Evolutionary conservation across 23 red algal genomes (phyloP), one percentile per base, ranked within the genome.

Genomic region (Cyanidioschyzon merolae): DNA sequence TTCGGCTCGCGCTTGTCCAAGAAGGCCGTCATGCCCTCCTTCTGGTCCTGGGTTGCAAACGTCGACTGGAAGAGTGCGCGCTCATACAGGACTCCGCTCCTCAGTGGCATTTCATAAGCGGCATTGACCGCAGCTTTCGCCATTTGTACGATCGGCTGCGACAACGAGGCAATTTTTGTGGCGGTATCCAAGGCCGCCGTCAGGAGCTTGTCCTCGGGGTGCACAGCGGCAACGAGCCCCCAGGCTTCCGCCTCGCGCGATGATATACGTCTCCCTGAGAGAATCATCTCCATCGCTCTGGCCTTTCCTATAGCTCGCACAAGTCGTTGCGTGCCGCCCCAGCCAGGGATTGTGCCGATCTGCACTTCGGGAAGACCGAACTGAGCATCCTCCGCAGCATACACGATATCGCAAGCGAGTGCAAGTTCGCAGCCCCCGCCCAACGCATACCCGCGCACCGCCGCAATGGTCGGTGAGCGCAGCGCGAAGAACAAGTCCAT

Each of bases 11-110:
- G 74, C 75, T 89, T 89, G 39, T 97, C 93, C 21, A 97, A 80
- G 63, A 98, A 98, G 24, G 94, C 94, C 50, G 88, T 91, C 88
- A 98, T 98, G 21, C 94, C 94, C 78, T 98, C 94, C 50, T 91
- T 91, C 39, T 89, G 76, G 67, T 98, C 94, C 38, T 91, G 82
- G 21, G 91, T 80, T 37, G 76, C 86, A 79, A 87, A 91, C 2
- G 84, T 91, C 2, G 88, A 31, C 76, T 98, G 88, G 75, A 89
- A 98, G 39, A 81, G 79, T 12, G 79, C 57, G 39, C 88, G 82
- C 80, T 98, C 94, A 16, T 88, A 91, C 76, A 35, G 36, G 77
- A 98, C 27, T 15, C 94, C 94, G 59, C 85, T 45, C 21, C 63
- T 41, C 12, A 92, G 39, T 1, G 40, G 58, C 25, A 77, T 77